These are phyloP conservation scores for Chondrus crispus DNA, from an alignment of 23 red algal species.

Conservation along the genomic window DNA sequence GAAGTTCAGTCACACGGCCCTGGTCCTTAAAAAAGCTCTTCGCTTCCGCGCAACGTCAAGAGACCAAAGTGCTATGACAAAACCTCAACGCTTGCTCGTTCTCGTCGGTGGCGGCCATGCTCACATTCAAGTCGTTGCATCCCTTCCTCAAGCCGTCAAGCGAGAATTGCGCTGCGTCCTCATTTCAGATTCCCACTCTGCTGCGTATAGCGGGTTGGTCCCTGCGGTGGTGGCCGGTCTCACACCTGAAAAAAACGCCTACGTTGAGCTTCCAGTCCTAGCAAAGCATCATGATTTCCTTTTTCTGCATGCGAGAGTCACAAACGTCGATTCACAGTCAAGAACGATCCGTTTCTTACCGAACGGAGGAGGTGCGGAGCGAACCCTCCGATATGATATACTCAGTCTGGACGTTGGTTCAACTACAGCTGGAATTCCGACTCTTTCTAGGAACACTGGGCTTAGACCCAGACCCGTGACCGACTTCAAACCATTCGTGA, in stretches of 20 bases:
- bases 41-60: too few relatives aligned
- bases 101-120: constrained; percentile 81
- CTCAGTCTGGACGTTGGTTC: constrained; percentile 72
- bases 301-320: constrained; percentile 44
- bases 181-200: constrained; percentile 33
- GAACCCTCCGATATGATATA: constrained; percentile 44
- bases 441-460: too few relatives aligned
- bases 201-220: constrained; percentile 82
- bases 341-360: constrained; percentile 1
- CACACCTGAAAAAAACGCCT: neutral
- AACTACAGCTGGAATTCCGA: neutral
- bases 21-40: too few relatives aligned
- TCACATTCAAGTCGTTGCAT: constrained; percentile 63
- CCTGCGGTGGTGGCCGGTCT: constrained; percentile 69
- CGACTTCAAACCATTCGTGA: neutral
- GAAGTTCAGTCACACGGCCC: too few relatives aligned
- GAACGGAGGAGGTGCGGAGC: neutral
- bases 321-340: neutral
- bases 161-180: constrained; percentile 27
- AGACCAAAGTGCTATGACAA: too few relatives aligned
- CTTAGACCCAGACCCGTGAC: neutral
- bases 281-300: constrained; percentile 33
- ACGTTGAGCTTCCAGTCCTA: constrained; percentile 46
- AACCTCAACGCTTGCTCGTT: constrained; percentile 32
- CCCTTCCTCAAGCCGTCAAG: neutral